Conservation (phyloP, 768 basidiomycete species). For the Tylopilus sp. region DNA sequence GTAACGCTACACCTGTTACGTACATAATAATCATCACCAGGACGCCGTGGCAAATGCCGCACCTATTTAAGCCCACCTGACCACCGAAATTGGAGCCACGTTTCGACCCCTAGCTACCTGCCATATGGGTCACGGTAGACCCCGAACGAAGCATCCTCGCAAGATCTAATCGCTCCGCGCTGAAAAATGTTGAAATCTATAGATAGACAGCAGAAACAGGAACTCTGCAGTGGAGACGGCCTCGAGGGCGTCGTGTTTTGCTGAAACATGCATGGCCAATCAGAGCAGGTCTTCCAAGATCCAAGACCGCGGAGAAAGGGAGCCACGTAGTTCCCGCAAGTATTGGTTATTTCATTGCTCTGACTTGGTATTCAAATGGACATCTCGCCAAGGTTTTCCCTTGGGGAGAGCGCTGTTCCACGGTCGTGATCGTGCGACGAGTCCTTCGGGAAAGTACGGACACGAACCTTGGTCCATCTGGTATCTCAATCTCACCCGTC, state of each 20-base stretch:
- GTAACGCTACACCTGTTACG: constrained; percentile 14
- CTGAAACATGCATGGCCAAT: constrained; percentile 25
- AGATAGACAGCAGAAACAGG: constrained; percentile 31
- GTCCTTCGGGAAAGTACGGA: constrained; percentile 5
- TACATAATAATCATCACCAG: constrained; percentile 18
- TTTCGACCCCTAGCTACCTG: constrained; percentile 4
- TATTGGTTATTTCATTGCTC: constrained; percentile 8
- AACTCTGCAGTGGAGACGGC: constrained; percentile 21
- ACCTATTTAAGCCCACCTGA: constrained; percentile 14
- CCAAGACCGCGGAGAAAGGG: constrained; percentile 24
- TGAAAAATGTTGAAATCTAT: constrained; percentile 17
- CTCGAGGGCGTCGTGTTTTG: constrained; percentile 18
- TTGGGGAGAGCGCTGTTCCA: constrained; percentile 29
- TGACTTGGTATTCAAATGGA: constrained; percentile 21
- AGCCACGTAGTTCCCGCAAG: constrained; percentile 6
- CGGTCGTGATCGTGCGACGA: constrained; percentile 5
- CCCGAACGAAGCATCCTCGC: constrained; percentile 15
- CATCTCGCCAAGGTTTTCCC: constrained; percentile 35
- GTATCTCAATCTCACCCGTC: constrained; percentile 51
- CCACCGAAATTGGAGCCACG: constrained; percentile 5
- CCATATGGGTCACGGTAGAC: constrained; percentile 14
- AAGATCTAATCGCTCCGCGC: constrained; percentile 14
- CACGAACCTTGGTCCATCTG: constrained; percentile 40
- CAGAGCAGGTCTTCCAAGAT: constrained; percentile 3
- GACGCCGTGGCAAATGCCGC: constrained; percentile 9